These are phyloP conservation scores for Fusarium pilosicola DNA, from an alignment of 2,329 filamentous ascomycete species.

Conservation along the genomic window DNA sequence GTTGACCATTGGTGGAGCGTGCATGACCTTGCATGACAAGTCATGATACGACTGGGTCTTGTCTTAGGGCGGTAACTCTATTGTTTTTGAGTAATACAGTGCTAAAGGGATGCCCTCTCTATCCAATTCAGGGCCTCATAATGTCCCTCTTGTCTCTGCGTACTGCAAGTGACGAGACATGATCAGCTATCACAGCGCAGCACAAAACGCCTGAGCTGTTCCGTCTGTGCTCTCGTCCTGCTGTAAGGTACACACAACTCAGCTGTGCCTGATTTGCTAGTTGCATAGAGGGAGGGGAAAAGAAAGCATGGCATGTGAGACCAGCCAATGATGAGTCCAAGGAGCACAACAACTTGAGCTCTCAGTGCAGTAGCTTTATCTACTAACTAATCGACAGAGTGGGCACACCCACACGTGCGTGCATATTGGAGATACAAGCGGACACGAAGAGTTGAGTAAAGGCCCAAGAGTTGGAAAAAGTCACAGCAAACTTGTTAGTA, in stretches of 20 bases:
- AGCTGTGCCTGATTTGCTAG: conserved; percentile 30
- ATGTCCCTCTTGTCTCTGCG: not conserved
- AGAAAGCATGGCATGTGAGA: conserved; percentile 19
- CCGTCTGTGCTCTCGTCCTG: conserved; percentile 30
- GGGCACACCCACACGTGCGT: conserved; percentile 22
- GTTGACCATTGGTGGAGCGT: conserved; percentile 33
- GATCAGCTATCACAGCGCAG: conserved; percentile 2
- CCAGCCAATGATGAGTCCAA: not conserved
- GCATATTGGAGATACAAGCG: conserved; percentile 4
- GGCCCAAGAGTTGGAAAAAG: conserved; percentile 5
- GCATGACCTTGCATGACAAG: conserved; percentile 21
- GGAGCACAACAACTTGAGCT: conserved; percentile 9
- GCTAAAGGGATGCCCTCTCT: not conserved
- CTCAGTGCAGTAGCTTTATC: conserved; percentile 31
- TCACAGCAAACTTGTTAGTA: not conserved
- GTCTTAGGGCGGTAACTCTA: conserved; percentile 17
- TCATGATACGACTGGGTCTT: conserved; percentile 28
- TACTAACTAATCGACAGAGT: conserved; percentile 16
- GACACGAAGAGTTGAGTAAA: not conserved
- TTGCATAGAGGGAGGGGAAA: conserved; percentile 10
- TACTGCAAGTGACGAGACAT: conserved; percentile 1
- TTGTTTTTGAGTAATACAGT: not conserved
- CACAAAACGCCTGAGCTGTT: conserved; percentile 12
- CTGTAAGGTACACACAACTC: conserved; percentile 34
- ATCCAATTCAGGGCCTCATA: not conserved